Evolutionary conservation across 2,329 filamentous ascomycete genomes (phyloP).

Genomic region (Aphanoascus verrucosus): DNA sequence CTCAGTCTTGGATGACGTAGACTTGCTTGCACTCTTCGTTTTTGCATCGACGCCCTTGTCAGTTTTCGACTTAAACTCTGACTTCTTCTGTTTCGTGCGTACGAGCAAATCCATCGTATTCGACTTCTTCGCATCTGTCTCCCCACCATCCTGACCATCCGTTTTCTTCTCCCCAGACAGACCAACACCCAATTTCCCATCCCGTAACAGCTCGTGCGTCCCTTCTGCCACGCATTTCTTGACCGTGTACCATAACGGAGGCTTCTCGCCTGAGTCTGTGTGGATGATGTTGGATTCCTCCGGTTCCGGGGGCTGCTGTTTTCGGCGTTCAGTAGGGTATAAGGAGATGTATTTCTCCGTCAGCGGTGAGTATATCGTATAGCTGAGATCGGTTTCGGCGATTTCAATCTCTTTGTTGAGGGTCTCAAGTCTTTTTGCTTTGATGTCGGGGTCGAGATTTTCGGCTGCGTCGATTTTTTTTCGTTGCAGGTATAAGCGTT

Average conservation of each 20-base stretch:
- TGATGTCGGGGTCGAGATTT: conserved; percentile 23
- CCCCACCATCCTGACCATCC: conserved; percentile 6
- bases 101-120: conserved; percentile 2
- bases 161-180: conserved; percentile 17
- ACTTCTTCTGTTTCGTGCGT: conserved; percentile 5
- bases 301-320: conserved; percentile 18
- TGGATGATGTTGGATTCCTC: conserved; percentile 19
- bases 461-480: conserved; percentile 25
- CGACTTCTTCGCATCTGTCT: background rate
- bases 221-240: conserved; percentile 36
- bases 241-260: conserved; percentile 37
- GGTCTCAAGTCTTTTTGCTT: conserved; percentile 19
- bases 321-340: conserved; percentile 34
- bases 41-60: conserved; percentile 1
- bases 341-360: conserved; percentile 50
- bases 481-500: conserved; percentile 28
- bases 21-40: background rate
- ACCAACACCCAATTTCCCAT: conserved; percentile 30
- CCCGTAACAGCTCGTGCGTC: conserved; percentile 33
- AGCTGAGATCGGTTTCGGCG: conserved; percentile 50
- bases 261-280: conserved; percentile 23
- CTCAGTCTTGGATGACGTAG: background rate
- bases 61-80: background rate
- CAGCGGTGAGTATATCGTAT: conserved; percentile 52
- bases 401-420: conserved; percentile 35